phyloP scores from a whole-genome alignment of 2,329 filamentous ascomycete species.

The Talaromyces funiculosus region DNA sequence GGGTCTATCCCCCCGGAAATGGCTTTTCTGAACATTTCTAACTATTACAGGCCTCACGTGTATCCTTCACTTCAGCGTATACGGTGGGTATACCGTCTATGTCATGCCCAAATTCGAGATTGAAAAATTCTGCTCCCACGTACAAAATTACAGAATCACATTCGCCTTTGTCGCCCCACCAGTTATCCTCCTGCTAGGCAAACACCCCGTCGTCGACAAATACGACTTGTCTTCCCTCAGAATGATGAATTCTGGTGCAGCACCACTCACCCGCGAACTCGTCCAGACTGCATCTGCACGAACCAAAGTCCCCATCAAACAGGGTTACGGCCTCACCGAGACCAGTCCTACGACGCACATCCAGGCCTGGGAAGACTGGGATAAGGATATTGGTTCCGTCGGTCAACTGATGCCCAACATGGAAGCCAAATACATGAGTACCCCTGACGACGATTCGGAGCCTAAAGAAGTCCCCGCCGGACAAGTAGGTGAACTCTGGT shows the following conservation, averaged over 20 bases:
- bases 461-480: constrained; percentile 55
- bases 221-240: constrained; percentile 75
- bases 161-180: constrained; percentile 81
- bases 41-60: constrained; percentile 57
- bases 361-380: constrained; percentile 71
- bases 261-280: constrained; percentile 74
- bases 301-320: constrained; percentile 75
- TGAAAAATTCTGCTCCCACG: constrained; percentile 67
- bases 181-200: constrained; percentile 72
- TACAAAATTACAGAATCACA: constrained; percentile 70
- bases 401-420: constrained; percentile 74
- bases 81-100: constrained; percentile 60
- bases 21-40: neutral
- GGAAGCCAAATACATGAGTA: constrained; percentile 70
- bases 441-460: constrained; percentile 45
- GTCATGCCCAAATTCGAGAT: constrained; percentile 79
- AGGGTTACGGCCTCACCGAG: constrained; percentile 87
- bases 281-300: constrained; percentile 69
- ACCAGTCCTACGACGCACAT: constrained; percentile 73
- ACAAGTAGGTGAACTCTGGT: constrained; percentile 63
- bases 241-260: constrained; percentile 83
- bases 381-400: constrained; percentile 68
- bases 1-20: constrained; percentile 25
- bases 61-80: constrained; percentile 63
- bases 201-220: constrained; percentile 69